Base-by-base conservation (phyloP, 1,284 basidiomycete species). In the Meripilus lineatus region DNA sequence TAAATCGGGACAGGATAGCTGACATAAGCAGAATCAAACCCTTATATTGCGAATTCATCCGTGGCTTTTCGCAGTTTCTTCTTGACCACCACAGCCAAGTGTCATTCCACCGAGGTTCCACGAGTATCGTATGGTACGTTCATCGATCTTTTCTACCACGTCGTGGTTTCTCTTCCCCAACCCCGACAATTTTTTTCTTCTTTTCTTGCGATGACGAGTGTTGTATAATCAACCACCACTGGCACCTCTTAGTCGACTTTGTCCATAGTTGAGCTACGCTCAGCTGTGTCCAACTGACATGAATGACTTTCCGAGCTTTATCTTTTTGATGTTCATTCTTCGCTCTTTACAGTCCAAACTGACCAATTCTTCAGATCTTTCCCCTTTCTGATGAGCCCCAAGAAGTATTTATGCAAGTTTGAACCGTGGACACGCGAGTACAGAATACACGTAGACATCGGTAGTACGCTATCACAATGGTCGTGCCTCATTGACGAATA, bases 231-330 rank as follows among this genome's bases (percentile, higher is more conserved):
- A 78, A 83, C 81, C 80, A 73, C 59, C 45, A 75, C 77, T 88
- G 84, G 84, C 83, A 87, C 84, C 84, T 88, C 84, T 87, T 86
- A 87, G 84, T 86, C 79, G 82, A 88, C 73, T 62, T 78, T 73
- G 66, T 70, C 62, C 70, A 48, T 51, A 52, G 63, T 62, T 57
- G 62, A 62, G 64, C 58, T 6, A 59, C 59, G 59, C 61, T 60
- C 61, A 48, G 42, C 53, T 62, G 61, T 67, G 72, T 64, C 66
- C 78, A 75, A 79, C 76, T 86, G 84, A 86, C 84, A 87, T 87
- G 61, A 79, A 80, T 79, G 84, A 81, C 84, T 75, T 67, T 75
- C 82, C 83, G 82, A 85, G 71, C 68, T 65, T 61, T 61, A 45
- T 0, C 32, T 44, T 41, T 4, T 42, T 21, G 22, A n/a, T n/a